These are phyloP conservation scores for Hericium coralloides DNA, from an alignment of 768 basidiomycete species.

Conservation along the genomic window DNA sequence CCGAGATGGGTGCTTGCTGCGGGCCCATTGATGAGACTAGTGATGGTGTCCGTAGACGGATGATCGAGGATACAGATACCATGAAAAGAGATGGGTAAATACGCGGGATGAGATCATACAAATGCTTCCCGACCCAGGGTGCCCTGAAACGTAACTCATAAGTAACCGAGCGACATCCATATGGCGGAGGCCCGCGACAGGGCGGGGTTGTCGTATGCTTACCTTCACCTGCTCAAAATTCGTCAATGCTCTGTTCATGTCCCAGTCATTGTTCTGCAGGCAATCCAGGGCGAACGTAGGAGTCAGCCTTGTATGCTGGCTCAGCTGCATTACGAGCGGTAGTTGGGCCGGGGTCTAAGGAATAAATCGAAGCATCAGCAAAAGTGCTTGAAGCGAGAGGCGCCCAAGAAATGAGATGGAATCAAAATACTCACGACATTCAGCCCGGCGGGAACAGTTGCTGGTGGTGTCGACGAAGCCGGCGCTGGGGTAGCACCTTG, in stretches of 20 bases:
- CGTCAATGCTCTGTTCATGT: conserved; percentile 63
- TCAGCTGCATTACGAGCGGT: conserved; percentile 58
- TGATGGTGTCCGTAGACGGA: neutral
- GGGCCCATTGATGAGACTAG: neutral
- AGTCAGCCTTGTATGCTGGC: conserved; percentile 70
- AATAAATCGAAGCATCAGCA: conserved; percentile 10
- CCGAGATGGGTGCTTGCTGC: neutral
- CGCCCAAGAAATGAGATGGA: neutral
- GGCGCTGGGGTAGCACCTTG: conserved; percentile 21
- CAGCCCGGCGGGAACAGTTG: conserved; percentile 42
- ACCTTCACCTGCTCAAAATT: conserved; percentile 91
- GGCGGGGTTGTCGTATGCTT: neutral
- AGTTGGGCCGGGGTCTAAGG: conserved; percentile 63
- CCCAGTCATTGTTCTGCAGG: conserved; percentile 78
- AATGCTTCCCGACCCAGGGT: conserved; percentile 20
- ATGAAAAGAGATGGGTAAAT: neutral
- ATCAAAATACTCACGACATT: conserved; percentile 43
- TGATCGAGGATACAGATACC: neutral
- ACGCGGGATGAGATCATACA: conserved; percentile 5
- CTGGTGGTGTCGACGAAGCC: conserved; percentile 16
- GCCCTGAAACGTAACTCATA: conserved; percentile 10
- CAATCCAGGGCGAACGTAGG: conserved; percentile 78
- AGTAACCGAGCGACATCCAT: neutral
- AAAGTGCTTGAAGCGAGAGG: conserved; percentile 1
- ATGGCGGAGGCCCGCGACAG: conserved; percentile 45